These are phyloP conservation scores for Bombardia bombarda DNA, from an alignment of 495 filamentous ascomycete genomes.

Conservation along the genomic window DNA sequence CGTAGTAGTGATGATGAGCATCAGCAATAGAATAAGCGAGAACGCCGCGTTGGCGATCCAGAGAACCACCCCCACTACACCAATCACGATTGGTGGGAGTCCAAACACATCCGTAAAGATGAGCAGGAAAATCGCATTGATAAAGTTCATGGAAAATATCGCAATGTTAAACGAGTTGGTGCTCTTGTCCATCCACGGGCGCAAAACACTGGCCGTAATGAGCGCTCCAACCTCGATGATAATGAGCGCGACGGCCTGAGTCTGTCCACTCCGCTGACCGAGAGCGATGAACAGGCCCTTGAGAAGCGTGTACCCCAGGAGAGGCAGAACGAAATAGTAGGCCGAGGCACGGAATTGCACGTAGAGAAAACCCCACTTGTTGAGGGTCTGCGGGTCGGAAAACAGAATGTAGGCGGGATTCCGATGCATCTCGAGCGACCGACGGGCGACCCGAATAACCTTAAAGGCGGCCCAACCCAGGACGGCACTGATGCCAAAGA, in stretches of 20 bases:
- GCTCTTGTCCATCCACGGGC: constrained; percentile 99
- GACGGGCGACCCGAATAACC: constrained; percentile 80
- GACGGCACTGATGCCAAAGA: constrained; percentile 70
- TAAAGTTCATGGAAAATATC: constrained; percentile 81
- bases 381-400: constrained; percentile 83
- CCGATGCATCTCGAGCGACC: constrained; percentile 84
- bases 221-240: constrained; percentile 78
- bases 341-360: constrained; percentile 94
- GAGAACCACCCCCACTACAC: constrained; percentile 90
- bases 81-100: constrained; percentile 77
- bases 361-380: constrained; percentile 99
- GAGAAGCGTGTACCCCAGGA: constrained; percentile 69
- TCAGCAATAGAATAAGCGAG: constrained; percentile 73
- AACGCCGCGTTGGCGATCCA: constrained; percentile 89
- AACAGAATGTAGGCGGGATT: constrained; percentile 97
- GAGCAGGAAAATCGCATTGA: constrained; percentile 81
- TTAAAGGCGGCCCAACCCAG: constrained; percentile 85
- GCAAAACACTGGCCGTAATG: constrained; percentile 68
- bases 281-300: constrained; percentile 92
- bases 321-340: constrained; percentile 91
- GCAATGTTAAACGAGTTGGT: constrained; percentile 96
- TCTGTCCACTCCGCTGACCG: constrained; percentile 60
- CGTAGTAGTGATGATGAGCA: constrained; percentile 78
- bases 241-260: constrained; percentile 78
- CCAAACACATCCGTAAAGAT: constrained; percentile 80